Base-by-base conservation (phyloP, 169 alveolate species). In the Theileria annulata region DNA sequence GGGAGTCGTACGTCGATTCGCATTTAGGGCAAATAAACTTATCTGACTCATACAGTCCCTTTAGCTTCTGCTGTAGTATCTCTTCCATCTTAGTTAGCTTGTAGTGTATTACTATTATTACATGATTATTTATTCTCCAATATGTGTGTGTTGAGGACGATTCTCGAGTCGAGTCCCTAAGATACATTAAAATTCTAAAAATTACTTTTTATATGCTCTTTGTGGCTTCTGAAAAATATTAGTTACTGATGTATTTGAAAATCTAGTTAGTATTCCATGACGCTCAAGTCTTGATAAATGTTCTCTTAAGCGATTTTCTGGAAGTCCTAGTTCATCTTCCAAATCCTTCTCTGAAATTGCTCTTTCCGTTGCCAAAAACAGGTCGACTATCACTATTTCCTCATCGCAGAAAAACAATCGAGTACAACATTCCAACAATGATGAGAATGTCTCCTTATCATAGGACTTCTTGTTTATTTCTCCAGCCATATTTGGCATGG, bases 331-430 rank as follows among this genome's bases (percentile, higher is more conserved):
- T 59, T 79, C 87, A 49, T 72, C 79, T 31, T 86, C 88, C 15
- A 88, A 63, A 62, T 88, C 94, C 48, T 78, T 83, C 75, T 88
- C 94, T 27, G 86, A 51, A 30, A 86, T 70, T 23, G 91, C 86
- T 25, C 81, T 74, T 66, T 88, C 94, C 8, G 78, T 77, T n/a
- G 87, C 84, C 30, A 85, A 67, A 33, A 88, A 79, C 28, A 88
- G 70, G 83, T 88, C 94, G 13, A 77, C 70, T 15, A 88, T 85
- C 0, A 86, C 88, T 25, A 88, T 88, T 42, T 88, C 94, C 69
- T 88, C 94, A 66, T 88, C 94, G 70, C 86, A 82, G 66, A 83
- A 75, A 74, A 88, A 88, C 42, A 88, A 83, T 31, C 93, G 56
- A 58, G 88, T 88, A 49, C 85, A 82, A 54, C 86, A 15, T 62